These are phyloP conservation scores for Aspergillus avenaceus DNA, from an alignment of 495 filamentous ascomycete genomes.

Conservation along the genomic window DNA sequence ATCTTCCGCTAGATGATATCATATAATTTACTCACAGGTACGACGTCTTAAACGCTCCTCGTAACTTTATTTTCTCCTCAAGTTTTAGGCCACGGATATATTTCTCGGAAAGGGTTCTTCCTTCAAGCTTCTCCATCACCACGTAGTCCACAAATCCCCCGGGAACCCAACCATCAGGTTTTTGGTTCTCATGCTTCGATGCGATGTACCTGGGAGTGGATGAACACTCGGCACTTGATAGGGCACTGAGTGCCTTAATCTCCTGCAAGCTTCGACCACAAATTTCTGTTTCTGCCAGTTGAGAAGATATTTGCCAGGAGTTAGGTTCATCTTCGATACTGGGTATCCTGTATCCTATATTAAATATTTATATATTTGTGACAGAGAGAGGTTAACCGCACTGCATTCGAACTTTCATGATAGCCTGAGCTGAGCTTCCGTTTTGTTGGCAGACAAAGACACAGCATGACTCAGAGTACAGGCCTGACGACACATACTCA, in stretches of 20 bases:
- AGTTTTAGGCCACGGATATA: not conserved
- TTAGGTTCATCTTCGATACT: not conserved
- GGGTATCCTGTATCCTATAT: conserved; percentile 2
- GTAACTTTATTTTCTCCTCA: not conserved
- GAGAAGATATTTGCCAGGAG: not conserved
- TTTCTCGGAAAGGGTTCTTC: not conserved
- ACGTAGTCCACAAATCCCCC: conserved; percentile 5
- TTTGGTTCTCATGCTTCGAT: conserved; percentile 8
- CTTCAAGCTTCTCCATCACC: conserved; percentile 9
- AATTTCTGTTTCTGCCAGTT: conserved; percentile 1
- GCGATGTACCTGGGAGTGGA: not conserved
- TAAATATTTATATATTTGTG: not conserved
- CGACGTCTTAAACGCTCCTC: conserved; percentile 2
- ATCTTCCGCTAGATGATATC: not conserved
- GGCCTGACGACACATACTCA: not conserved
- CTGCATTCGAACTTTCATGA: conserved; percentile 8
- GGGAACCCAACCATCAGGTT: conserved; percentile 1
- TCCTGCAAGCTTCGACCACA: conserved; percentile 5
- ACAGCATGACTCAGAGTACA: conserved; percentile 1
- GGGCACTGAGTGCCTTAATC: conserved; percentile 1
- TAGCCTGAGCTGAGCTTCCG: not conserved
- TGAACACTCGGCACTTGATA: conserved; percentile 1
- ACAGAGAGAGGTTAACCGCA: not conserved
- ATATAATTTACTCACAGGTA: conserved; percentile 4
- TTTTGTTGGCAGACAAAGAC: not conserved